These are phyloP conservation scores for Trichoderma sp. DNA, from an alignment of 2,329 filamentous ascomycete genomes.

Conservation along the genomic window DNA sequence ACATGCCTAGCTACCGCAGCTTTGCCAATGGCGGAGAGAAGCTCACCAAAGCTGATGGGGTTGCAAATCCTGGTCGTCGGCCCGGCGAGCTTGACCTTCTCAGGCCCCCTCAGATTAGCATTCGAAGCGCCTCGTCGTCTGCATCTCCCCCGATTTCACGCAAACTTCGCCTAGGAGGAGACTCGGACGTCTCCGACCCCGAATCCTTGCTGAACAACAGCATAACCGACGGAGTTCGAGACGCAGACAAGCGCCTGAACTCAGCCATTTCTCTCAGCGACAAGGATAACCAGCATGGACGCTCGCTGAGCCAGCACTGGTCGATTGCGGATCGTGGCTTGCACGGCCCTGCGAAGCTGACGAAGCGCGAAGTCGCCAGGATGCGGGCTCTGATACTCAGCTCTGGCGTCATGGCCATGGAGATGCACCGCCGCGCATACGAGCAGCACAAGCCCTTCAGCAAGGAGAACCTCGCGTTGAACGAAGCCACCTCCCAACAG, in stretches of 20 bases:
- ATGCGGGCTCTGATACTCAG: constrained; percentile 74
- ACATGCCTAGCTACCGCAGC: constrained; percentile 35
- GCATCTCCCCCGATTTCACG: constrained; percentile 37
- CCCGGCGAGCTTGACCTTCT: constrained; percentile 51
- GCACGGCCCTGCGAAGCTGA: constrained; percentile 46
- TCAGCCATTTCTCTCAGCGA: constrained; percentile 36
- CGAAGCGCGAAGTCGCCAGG: constrained; percentile 76
- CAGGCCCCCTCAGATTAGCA: constrained; percentile 53
- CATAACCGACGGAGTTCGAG: constrained; percentile 35
- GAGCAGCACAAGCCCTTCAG: constrained; percentile 44
- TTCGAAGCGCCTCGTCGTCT: constrained; percentile 46
- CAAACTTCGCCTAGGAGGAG: constrained; percentile 28
- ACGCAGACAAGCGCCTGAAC: constrained; percentile 42
- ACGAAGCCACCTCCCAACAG: constrained; percentile 31
- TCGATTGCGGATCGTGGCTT: constrained; percentile 50
- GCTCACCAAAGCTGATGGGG: constrained; percentile 25
- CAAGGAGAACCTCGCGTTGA: constrained; percentile 27
- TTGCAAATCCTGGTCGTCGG: constrained; percentile 37
- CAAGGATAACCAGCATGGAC: constrained; percentile 30
- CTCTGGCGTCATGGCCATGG: constrained; percentile 86
- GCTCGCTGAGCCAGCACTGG: constrained; percentile 48
- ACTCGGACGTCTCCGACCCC: constrained; percentile 43
- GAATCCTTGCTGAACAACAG: constrained; percentile 39
- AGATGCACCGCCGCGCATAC: constrained; percentile 69
- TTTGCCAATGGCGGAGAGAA: constrained; percentile 27